Base-by-base conservation (phyloP, 2,329 filamentous ascomycete species). In the Claviceps pazoutovae region DNA sequence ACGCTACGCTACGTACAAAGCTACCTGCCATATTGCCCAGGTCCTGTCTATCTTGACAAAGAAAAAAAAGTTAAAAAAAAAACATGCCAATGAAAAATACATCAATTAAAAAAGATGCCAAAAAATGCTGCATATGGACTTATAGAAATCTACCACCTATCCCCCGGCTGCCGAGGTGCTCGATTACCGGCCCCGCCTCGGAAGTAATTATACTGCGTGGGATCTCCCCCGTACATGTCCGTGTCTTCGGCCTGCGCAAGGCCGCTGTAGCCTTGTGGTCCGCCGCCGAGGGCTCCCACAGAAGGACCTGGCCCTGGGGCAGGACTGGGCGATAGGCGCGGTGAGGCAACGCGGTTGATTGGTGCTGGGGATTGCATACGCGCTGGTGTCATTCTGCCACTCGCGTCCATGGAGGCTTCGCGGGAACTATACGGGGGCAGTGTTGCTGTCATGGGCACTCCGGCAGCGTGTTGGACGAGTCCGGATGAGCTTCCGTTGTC, bases 201-300 rank as follows among this genome's bases (percentile, higher is more conserved):
- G 62, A 80, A 80, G 57, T 80, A 80, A 60, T 80, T 77, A 56
- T 80, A 80, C 54, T 72, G 69, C 57, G 69, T 64, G 8, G 75
- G 74, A 43, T 77, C 74, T 61, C 62, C 16, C 59, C 56, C 50
- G n/a, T 53, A 50, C 5, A 59, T 52, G 21, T 67, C 61, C 46
- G 70, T 64, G 8, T 68, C 65, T 51, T 80, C 78, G 42, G 67
- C 64, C 60, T 82, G 79, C 0, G 78, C 74, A 51, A 83, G 62
- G 26, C 74, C 74, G 14, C 77, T 80, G 61, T 83, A 83, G 0
- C 80, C 79, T 49, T 71, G 68, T 1, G 78, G 76, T 2, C 79
- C 78, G 50, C 78, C 77, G 17, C 78, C 78, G 17, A 80, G 62
- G 54, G 78, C 75, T 11, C 76, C 75, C 4, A 65, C 58, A 11